Conservation (phyloP, 2,329 filamentous ascomycete genomes). For the Coleophoma cylindrospora region DNA sequence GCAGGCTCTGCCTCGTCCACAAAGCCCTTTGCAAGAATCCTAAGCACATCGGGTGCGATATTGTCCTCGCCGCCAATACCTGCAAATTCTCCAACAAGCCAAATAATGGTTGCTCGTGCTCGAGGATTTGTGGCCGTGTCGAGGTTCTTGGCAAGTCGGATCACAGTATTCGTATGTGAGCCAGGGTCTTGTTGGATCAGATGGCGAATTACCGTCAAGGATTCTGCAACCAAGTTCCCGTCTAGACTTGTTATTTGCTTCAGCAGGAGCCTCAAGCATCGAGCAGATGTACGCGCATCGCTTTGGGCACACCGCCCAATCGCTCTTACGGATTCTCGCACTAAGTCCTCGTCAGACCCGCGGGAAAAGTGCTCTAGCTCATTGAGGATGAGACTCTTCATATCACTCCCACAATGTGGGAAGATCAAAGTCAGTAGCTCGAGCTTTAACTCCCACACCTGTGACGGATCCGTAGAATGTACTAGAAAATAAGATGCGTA, state of each 20-base stretch:
- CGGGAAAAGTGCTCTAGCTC: constrained; percentile 92
- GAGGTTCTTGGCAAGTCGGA: constrained; percentile 84
- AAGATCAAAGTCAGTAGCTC: constrained; percentile 90
- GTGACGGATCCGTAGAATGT: constrained; percentile 68
- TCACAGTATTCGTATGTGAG: constrained; percentile 77
- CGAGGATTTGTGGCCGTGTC: constrained; percentile 84
- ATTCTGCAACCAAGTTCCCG: constrained; percentile 83
- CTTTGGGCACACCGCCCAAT: constrained; percentile 90
- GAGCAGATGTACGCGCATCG: constrained; percentile 62
- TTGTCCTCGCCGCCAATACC: constrained; percentile 76
- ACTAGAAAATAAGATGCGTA: constrained; percentile 90
- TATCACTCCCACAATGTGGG: constrained; percentile 67
- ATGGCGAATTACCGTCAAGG: constrained; percentile 89
- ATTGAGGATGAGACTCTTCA: constrained; percentile 82
- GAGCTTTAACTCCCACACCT: constrained; percentile 87
- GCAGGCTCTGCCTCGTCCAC: constrained; percentile 77
- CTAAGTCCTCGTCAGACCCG: constrained; percentile 68
- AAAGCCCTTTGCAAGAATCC: constrained; percentile 84
- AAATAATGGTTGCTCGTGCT: constrained; percentile 90
- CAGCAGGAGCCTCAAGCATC: constrained; percentile 79
- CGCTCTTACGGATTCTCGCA: constrained; percentile 84
- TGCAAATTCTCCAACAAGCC: constrained; percentile 93
- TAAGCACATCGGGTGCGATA: constrained; percentile 86
- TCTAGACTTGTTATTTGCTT: constrained; percentile 86
- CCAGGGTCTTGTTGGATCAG: constrained; percentile 87